These are phyloP conservation scores for Heliophila coronopifolia DNA, from an alignment of 441 rosid genomes.

Conservation along the genomic window DNA sequence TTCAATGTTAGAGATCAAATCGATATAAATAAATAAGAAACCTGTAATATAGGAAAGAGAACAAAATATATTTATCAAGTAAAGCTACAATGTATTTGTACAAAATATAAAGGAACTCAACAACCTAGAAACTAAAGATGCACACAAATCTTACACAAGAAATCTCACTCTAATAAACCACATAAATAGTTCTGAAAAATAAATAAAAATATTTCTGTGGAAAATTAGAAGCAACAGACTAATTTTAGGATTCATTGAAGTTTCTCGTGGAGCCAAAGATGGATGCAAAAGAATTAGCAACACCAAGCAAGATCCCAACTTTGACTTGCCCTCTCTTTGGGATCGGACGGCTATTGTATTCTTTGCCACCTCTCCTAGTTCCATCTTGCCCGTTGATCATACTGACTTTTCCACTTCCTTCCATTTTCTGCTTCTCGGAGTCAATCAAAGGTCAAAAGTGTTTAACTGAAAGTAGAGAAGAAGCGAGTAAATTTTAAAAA, in stretches of 20 bases:
- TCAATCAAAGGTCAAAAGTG: slow-evolving; percentile 10
- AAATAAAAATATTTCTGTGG: slow-evolving; percentile 10
- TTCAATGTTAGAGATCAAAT: background rate
- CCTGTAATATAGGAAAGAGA: background rate
- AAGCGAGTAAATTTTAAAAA: background rate
- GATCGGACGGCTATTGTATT: slow-evolving; percentile 36
- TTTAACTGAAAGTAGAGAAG: background rate
- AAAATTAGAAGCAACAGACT: slow-evolving; percentile 21
- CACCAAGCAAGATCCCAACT: slow-evolving; percentile 42
- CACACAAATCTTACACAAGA: slow-evolving; percentile 1
- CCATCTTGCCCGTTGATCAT: slow-evolving; percentile 28
- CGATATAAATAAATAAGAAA: background rate
- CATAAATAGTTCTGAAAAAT: background rate
- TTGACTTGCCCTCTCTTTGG: slow-evolving; percentile 62
- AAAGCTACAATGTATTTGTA: slow-evolving; percentile 10
- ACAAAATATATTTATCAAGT: no score
- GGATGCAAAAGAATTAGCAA: slow-evolving; percentile 49
- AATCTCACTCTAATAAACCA: slow-evolving; percentile 12
- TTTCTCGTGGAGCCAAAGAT: slow-evolving; percentile 31
- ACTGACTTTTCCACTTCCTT: slow-evolving; percentile 12
- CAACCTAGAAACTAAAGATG: slow-evolving; percentile 17
- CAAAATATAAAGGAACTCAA: background rate
- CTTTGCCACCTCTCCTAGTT: slow-evolving; percentile 17
- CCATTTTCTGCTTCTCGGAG: slow-evolving; percentile 19
- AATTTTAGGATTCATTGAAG: slow-evolving; percentile 12